These are phyloP conservation scores for Fraxinus greggii DNA, from an alignment of 305 asterid species.

Conservation along the genomic window DNA sequence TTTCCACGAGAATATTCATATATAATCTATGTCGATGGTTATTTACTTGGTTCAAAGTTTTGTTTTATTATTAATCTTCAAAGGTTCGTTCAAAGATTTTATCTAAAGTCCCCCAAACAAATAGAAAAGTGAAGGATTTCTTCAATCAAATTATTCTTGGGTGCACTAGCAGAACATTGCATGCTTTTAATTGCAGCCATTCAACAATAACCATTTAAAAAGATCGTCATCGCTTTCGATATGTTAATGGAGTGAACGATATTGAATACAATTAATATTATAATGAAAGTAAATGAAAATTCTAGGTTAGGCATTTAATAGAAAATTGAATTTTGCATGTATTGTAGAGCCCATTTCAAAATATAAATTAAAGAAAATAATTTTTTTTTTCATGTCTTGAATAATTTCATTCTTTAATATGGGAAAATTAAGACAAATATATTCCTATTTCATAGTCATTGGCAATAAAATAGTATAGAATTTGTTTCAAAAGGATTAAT, in stretches of 20 bases:
- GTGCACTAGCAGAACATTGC: not conserved
- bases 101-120: not conserved
- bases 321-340: not conserved
- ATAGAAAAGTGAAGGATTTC: not conserved
- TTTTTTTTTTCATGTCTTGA: too few species aligned
- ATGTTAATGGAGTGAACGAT: not conserved
- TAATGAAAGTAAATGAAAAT: too few species aligned
- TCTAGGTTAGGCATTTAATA: too few species aligned
- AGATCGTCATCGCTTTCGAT: not conserved
- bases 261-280: not conserved
- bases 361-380: too few species aligned
- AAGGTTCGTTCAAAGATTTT: not conserved
- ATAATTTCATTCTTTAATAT: not conserved
- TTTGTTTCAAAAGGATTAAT: not conserved
- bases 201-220: not conserved
- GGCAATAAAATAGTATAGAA: not conserved
- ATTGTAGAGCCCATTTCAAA: not conserved
- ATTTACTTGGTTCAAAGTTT: not conserved
- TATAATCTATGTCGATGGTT: not conserved
- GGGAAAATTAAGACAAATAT: not conserved
- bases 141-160: not conserved
- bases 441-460: not conserved
- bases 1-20: not conserved
- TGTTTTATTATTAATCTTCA: too few species aligned
- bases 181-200: not conserved